phyloP scores from a whole-genome alignment of 805 yeast genomes.

The Candida quercuum region DNA sequence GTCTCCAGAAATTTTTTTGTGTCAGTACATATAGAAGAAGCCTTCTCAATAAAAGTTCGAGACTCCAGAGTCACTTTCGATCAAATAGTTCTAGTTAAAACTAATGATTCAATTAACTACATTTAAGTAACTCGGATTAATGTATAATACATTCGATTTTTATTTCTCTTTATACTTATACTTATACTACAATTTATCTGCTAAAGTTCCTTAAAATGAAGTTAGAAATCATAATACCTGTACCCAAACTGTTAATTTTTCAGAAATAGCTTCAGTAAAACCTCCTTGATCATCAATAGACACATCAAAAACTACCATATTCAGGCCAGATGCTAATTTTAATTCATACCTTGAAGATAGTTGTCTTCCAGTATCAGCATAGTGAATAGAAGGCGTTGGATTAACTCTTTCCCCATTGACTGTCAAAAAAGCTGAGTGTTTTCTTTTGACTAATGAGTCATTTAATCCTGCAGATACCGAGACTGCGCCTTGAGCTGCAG shows the following conservation, averaged over 20 bases:
- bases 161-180: too few species aligned
- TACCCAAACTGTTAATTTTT: constrained; percentile 35
- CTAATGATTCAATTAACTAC: too few species aligned
- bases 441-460: constrained; percentile 33
- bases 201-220: background rate
- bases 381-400: constrained; percentile 38
- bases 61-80: too few species aligned
- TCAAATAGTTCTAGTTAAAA: too few species aligned
- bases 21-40: too few species aligned
- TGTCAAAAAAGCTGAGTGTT: constrained; percentile 31
- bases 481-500: constrained; percentile 42
- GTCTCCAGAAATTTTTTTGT: too few species aligned
- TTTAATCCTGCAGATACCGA: constrained; percentile 39
- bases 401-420: constrained; percentile 41
- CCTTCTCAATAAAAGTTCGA: too few species aligned
- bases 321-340: constrained; percentile 42
- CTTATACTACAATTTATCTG: background rate
- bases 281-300: constrained; percentile 22
- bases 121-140: too few species aligned
- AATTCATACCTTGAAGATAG: constrained; percentile 36
- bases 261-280: constrained; percentile 23
- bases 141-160: too few species aligned
- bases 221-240: constrained; percentile 22
- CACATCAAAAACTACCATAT: constrained; percentile 35
- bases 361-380: constrained; percentile 25